These are phyloP conservation scores for Pichia scutulata DNA, from an alignment of 805 yeast genomes.

Conservation along the genomic window DNA sequence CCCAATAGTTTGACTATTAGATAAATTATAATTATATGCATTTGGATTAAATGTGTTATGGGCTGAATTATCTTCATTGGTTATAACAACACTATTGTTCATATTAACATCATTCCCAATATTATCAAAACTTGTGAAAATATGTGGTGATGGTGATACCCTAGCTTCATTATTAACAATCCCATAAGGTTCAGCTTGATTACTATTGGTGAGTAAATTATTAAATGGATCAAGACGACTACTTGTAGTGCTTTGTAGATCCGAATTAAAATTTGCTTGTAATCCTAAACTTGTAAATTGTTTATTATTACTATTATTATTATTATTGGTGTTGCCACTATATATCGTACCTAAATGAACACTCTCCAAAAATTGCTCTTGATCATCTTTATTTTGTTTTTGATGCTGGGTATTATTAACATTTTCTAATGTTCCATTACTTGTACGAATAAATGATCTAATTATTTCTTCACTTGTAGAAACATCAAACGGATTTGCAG, in stretches of 20 bases:
- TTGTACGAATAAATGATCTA: neutral
- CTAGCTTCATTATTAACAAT: neutral
- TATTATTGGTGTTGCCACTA: neutral
- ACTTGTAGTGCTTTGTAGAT: neutral
- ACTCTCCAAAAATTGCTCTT: neutral
- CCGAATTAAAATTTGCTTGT: neutral
- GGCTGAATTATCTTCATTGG: conserved; percentile 5
- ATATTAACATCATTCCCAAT: neutral
- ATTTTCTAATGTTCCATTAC: neutral
- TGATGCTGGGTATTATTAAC: neutral
- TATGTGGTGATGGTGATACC: neutral
- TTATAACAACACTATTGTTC: neutral
- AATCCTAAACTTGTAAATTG: neutral
- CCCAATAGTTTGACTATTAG: conserved; percentile 26
- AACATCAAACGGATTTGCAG: neutral
- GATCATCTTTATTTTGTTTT: neutral
- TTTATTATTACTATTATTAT: too few species aligned
- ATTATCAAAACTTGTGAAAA: neutral
- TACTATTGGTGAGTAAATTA: neutral
- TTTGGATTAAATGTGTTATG: conserved; percentile 25
- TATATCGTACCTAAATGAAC: neutral
- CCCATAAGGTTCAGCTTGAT: neutral
- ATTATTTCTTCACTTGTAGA: neutral
- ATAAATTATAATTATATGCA: conserved; percentile 20
- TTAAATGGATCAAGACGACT: neutral